Conservation (phyloP, 441 rosid genomes). For the Biscutella laevigata region DNA sequence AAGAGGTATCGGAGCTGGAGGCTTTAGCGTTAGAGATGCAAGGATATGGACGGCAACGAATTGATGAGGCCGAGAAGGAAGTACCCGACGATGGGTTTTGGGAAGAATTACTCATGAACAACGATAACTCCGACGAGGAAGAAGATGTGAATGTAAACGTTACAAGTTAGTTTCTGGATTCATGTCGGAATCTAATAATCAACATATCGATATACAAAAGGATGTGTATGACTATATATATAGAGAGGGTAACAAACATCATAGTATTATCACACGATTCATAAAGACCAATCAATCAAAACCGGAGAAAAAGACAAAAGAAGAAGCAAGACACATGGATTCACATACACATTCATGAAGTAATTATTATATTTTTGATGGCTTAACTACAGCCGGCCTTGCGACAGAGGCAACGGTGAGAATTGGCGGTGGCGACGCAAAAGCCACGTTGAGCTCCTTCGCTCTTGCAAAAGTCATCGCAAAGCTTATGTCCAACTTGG, state of each 20-base stretch:
- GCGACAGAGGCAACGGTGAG: slow-evolving; percentile 22
- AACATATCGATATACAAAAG: neutral
- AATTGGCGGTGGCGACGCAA: neutral
- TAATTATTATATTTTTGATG: too few species aligned
- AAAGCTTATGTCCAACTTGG: slow-evolving; percentile 4
- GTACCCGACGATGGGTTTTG: slow-evolving; percentile 76
- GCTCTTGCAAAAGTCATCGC: slow-evolving; percentile 13
- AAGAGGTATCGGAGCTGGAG: slow-evolving; percentile 60
- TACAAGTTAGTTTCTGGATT: slow-evolving; percentile 40
- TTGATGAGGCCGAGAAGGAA: slow-evolving; percentile 34
- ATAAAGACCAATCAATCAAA: neutral
- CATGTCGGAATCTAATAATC: slow-evolving; percentile 23
- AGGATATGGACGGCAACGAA: slow-evolving; percentile 39
- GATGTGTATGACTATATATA: neutral
- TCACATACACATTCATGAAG: too few species aligned
- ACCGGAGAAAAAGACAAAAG: neutral
- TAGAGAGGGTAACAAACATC: neutral
- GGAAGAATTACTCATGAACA: slow-evolving; percentile 56
- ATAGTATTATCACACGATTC: neutral
- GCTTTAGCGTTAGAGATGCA: slow-evolving; percentile 80
- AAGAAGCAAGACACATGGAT: too few species aligned
- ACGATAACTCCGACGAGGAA: slow-evolving; percentile 31
- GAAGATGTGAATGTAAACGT: slow-evolving; percentile 39
- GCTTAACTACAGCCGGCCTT: too few species aligned
- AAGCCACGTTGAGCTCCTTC: slow-evolving; percentile 15